A percentile compares a stretch with the other conserved stretches of the same genome.
Evolutionary conservation across 2,329 filamentous ascomycete genomes (phyloP).

Genomic region (Exophiala mesophila): DNA sequence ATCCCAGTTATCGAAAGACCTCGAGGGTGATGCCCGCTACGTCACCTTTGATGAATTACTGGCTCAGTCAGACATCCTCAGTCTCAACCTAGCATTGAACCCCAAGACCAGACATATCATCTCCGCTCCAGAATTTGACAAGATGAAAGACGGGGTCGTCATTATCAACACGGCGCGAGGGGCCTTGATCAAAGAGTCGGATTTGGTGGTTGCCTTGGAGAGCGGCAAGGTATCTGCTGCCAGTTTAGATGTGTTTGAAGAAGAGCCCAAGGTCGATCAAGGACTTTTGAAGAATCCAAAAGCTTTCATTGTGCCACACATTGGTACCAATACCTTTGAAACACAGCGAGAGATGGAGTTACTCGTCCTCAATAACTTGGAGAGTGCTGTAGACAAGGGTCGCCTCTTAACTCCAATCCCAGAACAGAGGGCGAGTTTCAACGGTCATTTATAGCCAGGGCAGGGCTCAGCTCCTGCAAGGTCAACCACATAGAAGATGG

Average conservation of each 20-base stretch:
- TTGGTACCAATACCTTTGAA: conserved; percentile 57
- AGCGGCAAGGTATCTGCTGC: conserved; percentile 43
- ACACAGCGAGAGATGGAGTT: conserved; percentile 60
- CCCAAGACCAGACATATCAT: conserved; percentile 44
- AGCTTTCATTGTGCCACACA: conserved; percentile 55
- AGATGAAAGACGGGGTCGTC: conserved; percentile 43
- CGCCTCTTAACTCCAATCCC: conserved; percentile 56
- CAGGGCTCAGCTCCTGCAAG: too few relatives aligned
- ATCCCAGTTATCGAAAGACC: conserved; percentile 36
- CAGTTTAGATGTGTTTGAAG: conserved; percentile 45
- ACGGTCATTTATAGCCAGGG: conserved; percentile 17
- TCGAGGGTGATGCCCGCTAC: conserved; percentile 40
- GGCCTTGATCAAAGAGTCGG: conserved; percentile 44
- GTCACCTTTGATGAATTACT: conserved; percentile 44
- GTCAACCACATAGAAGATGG: too few relatives aligned
- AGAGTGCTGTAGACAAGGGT: conserved; percentile 52
- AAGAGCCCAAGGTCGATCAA: conserved; percentile 44
- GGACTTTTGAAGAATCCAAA: conserved; percentile 42
- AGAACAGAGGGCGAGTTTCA: conserved; percentile 48
- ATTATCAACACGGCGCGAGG: conserved; percentile 44
- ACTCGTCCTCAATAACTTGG: conserved; percentile 54
- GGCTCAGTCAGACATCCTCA: conserved; percentile 43
- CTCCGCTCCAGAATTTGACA: conserved; percentile 39
- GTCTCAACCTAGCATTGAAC: conserved; percentile 43
- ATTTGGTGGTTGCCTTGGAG: conserved; percentile 41